These are phyloP conservation scores for Lentinus brumalis DNA, from an alignment of 768 basidiomycete genomes.

Conservation along the genomic window DNA sequence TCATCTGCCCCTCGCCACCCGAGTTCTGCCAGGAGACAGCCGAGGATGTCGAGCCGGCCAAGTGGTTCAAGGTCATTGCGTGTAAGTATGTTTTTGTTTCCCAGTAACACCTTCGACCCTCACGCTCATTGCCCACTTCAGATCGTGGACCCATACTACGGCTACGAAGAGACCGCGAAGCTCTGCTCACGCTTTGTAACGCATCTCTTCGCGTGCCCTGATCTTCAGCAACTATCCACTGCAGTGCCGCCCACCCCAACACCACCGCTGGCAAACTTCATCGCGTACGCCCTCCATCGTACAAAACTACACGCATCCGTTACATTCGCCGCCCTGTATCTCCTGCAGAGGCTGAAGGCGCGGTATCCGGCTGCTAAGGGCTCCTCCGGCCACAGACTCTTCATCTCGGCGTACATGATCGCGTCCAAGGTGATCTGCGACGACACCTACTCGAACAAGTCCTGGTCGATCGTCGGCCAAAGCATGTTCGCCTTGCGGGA, in stretches of 20 bases:
- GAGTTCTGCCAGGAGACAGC: constrained; percentile 29
- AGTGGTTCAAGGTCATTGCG: constrained; percentile 6
- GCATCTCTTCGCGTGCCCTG: constrained; percentile 47
- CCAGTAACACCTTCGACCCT: constrained; percentile 12
- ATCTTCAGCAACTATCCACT: no score
- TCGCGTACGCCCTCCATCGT: constrained; percentile 85
- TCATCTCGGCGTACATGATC: constrained; percentile 93
- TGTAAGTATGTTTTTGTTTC: no score
- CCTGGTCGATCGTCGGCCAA: constrained; percentile 66
- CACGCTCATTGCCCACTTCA: neutral
- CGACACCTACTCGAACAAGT: constrained; percentile 71
- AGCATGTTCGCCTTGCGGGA: constrained; percentile 71
- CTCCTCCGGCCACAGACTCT: constrained; percentile 74
- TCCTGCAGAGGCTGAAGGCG: constrained; percentile 83
- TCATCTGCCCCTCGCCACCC: constrained; percentile 30
- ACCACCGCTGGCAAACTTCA: no score
- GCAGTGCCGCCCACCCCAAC: no score
- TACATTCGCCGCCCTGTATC: constrained; percentile 58
- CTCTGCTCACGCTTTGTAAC: constrained; percentile 46
- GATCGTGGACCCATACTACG: constrained; percentile 38
- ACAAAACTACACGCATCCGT: constrained; percentile 64
- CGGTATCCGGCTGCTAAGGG: no score
- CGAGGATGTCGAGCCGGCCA: constrained; percentile 19
- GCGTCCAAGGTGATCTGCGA: constrained; percentile 74
- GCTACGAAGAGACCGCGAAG: constrained; percentile 45